These are phyloP conservation scores for Dryas drummondii DNA, from an alignment of 306 rosid genomes.

Conservation along the genomic window DNA sequence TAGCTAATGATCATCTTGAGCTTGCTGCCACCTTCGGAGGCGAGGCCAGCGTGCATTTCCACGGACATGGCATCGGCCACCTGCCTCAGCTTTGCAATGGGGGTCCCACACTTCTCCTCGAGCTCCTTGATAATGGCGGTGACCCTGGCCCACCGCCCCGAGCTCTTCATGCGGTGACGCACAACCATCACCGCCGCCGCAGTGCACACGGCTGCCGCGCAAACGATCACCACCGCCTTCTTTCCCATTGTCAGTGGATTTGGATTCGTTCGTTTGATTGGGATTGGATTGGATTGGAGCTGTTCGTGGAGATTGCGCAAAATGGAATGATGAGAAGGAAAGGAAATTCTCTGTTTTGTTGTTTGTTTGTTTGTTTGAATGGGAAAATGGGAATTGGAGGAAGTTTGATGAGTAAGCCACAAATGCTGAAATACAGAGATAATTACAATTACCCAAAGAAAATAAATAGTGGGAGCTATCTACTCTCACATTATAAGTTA, in stretches of 20 bases:
- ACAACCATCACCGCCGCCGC: conserved; percentile 49
- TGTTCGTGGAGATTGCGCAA: not conserved
- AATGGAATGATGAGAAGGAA: not conserved
- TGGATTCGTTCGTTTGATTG: not conserved
- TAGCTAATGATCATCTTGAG: conserved; percentile 86
- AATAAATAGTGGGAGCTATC: too few relatives aligned
- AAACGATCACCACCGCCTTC: conserved; percentile 58
- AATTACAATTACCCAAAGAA: too few relatives aligned
- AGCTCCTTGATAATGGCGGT: conserved; percentile 59
- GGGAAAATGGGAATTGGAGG: not conserved
- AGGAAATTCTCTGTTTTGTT: not conserved
- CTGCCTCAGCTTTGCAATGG: conserved; percentile 53
- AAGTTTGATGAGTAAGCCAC: too few relatives aligned
- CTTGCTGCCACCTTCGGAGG: conserved; percentile 89
- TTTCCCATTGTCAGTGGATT: conserved; percentile 37
- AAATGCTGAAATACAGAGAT: too few relatives aligned
- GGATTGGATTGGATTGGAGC: not conserved
- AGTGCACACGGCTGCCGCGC: conserved; percentile 46
- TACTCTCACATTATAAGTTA: too few relatives aligned
- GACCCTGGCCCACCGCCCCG: conserved; percentile 50
- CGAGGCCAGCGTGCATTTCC: conserved; percentile 96
- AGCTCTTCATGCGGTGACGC: conserved; percentile 53
- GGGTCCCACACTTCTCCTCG: conserved; percentile 75
- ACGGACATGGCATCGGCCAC: conserved; percentile 80
- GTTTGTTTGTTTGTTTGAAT: conserved; percentile 1